Percentiles rank a stretch among this genome's conserved stretches.
These are phyloP conservation scores for Hortaea werneckii DNA, from an alignment of 2,329 filamentous ascomycete genomes.

Conservation along the genomic window DNA sequence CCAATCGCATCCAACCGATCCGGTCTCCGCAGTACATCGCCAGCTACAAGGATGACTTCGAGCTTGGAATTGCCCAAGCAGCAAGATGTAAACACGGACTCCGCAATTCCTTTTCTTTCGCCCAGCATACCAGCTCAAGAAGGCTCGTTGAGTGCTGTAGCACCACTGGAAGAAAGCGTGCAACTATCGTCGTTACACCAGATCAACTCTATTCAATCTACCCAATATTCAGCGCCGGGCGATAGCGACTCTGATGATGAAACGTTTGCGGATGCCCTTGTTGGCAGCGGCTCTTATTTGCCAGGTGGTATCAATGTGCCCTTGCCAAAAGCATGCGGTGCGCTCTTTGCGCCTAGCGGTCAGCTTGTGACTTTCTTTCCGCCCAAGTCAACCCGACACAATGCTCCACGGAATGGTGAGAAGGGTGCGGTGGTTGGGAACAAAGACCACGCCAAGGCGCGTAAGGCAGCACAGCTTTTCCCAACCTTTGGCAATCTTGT, in stretches of 20 bases:
- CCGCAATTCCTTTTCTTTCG: constrained; percentile 23
- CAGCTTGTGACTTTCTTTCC: constrained; percentile 50
- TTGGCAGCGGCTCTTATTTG: constrained; percentile 41
- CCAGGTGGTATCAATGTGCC: constrained; percentile 57
- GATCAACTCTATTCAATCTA: no score
- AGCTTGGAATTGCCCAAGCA: constrained; percentile 19
- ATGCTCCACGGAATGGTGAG: neutral
- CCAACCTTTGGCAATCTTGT: constrained; percentile 20
- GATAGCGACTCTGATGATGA: constrained; percentile 47
- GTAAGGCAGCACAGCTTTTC: constrained; percentile 24
- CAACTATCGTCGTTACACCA: constrained; percentile 33
- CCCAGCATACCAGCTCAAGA: constrained; percentile 19
- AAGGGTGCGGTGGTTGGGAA: neutral
- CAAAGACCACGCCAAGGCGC: neutral
- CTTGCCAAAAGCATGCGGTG: constrained; percentile 48
- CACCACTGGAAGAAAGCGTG: constrained; percentile 46
- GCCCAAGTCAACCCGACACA: constrained; percentile 31
- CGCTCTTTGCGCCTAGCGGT: constrained; percentile 47
- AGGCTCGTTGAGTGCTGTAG: constrained; percentile 22
- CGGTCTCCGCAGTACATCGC: constrained; percentile 1
- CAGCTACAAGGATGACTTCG: constrained; percentile 15
- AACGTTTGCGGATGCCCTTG: constrained; percentile 45
- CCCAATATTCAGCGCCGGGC: constrained; percentile 19
- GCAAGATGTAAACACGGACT: constrained; percentile 10
- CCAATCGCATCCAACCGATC: neutral